phyloP scores from a whole-genome alignment of 371 early-diverging fungal genomes.

The Syncephalis fuscata region DNA sequence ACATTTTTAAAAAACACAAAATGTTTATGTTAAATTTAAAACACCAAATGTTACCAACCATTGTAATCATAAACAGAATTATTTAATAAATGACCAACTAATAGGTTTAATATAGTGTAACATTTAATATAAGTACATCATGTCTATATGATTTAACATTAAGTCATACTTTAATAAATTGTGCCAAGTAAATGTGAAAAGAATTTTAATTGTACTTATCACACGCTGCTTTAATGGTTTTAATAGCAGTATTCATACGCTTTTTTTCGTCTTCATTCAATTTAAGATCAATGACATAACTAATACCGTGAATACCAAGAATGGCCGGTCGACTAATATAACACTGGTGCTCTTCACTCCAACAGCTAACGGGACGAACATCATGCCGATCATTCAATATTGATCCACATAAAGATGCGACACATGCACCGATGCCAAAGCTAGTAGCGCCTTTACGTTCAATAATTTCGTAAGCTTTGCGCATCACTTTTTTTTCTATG shows the following conservation, averaged over 20 bases:
- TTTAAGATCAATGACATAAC: conserved; percentile 37
- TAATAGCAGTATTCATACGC: conserved; percentile 21
- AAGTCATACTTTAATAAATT: too few relatives aligned
- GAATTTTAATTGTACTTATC: conserved; percentile 14
- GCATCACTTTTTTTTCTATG: conserved; percentile 32
- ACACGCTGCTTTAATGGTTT: conserved; percentile 22
- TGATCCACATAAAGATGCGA: conserved; percentile 44
- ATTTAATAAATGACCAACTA: too few relatives aligned
- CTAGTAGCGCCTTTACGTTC: conserved; percentile 73
- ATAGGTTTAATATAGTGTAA: too few relatives aligned
- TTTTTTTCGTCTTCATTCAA: conserved; percentile 31
- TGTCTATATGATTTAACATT: too few relatives aligned
- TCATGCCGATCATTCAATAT: conserved; percentile 41
- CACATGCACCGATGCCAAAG: conserved; percentile 75
- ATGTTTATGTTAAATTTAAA: too few relatives aligned
- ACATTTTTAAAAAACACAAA: too few relatives aligned
- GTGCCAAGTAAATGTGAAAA: too few relatives aligned
- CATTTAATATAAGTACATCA: too few relatives aligned
- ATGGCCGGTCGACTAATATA: conserved; percentile 58
- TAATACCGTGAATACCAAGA: conserved; percentile 49
- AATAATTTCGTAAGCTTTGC: conserved; percentile 74
- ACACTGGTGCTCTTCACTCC: conserved; percentile 32
- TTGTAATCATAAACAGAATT: too few relatives aligned
- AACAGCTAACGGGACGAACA: conserved; percentile 48
- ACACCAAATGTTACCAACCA: too few relatives aligned